Evolutionary conservation across 345 rosid species (phyloP), one percentile per base, ranked within the genome.

Genomic region (Limnanthes douglasii): DNA sequence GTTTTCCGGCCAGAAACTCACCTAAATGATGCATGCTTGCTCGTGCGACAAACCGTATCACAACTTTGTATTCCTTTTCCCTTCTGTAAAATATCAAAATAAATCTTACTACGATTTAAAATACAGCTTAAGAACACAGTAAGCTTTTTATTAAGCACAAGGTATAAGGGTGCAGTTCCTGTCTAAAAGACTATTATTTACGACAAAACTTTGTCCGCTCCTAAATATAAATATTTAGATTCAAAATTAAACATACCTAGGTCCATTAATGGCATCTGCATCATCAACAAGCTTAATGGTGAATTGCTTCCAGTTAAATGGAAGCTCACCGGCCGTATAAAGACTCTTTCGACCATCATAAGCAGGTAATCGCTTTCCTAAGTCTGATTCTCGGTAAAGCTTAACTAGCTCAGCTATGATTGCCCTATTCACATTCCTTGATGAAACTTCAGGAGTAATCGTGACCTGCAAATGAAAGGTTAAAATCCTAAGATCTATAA

Each of bases 321-420:
- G 96, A 56, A 92, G 86, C 33, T 75, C 80, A 29, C 96, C 99
- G 31, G 99, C 96, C 0, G 99, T 92, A 67, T 92, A 92, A 42
- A 92, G 77, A 22, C 86, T 78, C 66, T 78, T 92, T 54, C 93
- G 67, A 62, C 99, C 99, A 57, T 92, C 99, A 19, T 92, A 92
- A 46, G 99, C 99, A 35, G 99, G 99, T 37, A 92, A 69, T 59
- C 94, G 73, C 62, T 59, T 71, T 37, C 99, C 99, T 8, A 90
- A 59, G 39, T 78, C 92, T 51, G 99, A 75, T 54, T 85, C 96
- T 65, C 64, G 75, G 53, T 85, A 73, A 26, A 70, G 60, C 64
- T 66, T 80, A 28, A 90, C 92, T 53, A 90, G 77, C 60, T 90
- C 96, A 37, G 96, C 88, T 60, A 90, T 75, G 31, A 90, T 90